Base-by-base conservation (phyloP, 371 early-diverging fungal species). In the Mortierella sp. region DNA sequence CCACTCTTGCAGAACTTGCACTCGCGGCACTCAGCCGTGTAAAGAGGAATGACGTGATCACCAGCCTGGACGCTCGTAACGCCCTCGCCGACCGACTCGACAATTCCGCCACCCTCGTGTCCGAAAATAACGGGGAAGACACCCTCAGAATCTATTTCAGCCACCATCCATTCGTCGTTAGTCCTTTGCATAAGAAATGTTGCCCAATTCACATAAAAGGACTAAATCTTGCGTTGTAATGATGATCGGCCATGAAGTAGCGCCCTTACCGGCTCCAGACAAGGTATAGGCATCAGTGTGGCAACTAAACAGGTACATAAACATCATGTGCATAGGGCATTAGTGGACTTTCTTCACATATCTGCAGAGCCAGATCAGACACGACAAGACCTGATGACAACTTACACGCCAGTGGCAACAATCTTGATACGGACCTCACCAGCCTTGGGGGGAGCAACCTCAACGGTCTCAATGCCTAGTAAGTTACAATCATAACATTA, bases 401-500 rank as follows among this genome's bases (percentile, higher is more conserved):
- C 91, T 88, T 92, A 95, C 92, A 97, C 96, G 75, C 98, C 98
- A 48, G 97, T 96, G 41, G 96, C 95, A 35, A 94, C 80, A 51
- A 99, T 93, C 92, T 97, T 97, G 83, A 99, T 91, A 74, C 99
- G 96, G 56, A 99, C 98, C 91, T 99, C 99, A 43, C 97, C 97
- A 29, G 95, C 95, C 90, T 96, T 96, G 24, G 99, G 99, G 32
- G 97, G 96, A 41, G 95, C 97, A 55, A 98, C 98, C 85, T 97
- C 96, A 72, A 99, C 89, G 72, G 96, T 95, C 84, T 98, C 98
- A 78, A 99, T 91, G 56, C 91, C 97, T 97, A 87, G 38, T 41
- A 32, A 16, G 49, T 32, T 72, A 7, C 35, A 48, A 10, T 56
- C 24, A 76, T 60, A 76, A 74, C 6, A 29, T 4, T 29, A 43